phyloP scores from a whole-genome alignment of 306 rosid species.

The Erythrophleum fordii region DNA sequence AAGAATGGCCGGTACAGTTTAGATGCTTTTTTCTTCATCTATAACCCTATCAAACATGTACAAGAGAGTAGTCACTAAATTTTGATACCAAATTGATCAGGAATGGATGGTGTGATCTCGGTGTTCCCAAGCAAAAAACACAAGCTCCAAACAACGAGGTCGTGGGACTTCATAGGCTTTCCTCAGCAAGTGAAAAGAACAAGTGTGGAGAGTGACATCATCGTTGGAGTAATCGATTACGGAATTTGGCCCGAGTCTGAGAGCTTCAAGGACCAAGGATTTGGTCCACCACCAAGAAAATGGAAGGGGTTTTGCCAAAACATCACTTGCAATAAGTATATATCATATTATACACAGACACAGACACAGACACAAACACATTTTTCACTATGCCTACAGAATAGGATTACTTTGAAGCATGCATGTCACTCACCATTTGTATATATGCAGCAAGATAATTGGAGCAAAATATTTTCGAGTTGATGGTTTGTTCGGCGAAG shows the following conservation, averaged over 20 bases:
- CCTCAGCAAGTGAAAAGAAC: background rate
- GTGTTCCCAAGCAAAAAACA: constrained; percentile 17
- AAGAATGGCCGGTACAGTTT: constrained; percentile 2
- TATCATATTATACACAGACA: background rate
- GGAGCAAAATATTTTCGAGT: constrained; percentile 49
- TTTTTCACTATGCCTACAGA: too few species aligned
- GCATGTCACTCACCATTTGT: background rate
- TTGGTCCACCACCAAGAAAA: constrained; percentile 42
- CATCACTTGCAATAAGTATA: constrained; percentile 44
- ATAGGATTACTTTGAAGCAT: background rate
- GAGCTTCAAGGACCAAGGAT: constrained; percentile 40
- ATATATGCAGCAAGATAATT: constrained; percentile 41
- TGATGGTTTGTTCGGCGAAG: background rate
- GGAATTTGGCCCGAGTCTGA: constrained; percentile 45
- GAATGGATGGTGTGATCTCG: constrained; percentile 38
- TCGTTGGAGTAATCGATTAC: constrained; percentile 27
- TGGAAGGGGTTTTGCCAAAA: constrained; percentile 45
- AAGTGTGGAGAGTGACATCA: constrained; percentile 4
- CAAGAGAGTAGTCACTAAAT: background rate
- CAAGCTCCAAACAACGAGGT: constrained; percentile 36
- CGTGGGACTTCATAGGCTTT: constrained; percentile 46
- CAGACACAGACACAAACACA: too few species aligned
- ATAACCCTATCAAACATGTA: background rate
- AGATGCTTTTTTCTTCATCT: background rate
- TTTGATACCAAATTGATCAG: background rate